These are phyloP conservation scores for Chytridium lagenaria DNA, from an alignment of 371 early-diverging fungal genomes.

Conservation along the genomic window DNA sequence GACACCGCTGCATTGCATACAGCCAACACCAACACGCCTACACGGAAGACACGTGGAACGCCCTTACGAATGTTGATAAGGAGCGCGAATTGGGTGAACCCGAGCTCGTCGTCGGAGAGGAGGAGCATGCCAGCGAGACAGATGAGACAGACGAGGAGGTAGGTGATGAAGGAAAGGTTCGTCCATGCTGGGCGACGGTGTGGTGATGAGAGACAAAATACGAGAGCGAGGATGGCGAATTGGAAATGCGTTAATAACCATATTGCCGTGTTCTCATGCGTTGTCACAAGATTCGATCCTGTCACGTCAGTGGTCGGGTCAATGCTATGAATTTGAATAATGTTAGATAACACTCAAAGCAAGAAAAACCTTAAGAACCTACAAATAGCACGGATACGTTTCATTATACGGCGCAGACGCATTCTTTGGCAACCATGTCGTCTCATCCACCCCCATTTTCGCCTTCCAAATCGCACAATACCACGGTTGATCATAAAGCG, in stretches of 20 bases:
- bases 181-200: slow-evolving; percentile 51
- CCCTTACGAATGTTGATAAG: slow-evolving; percentile 31
- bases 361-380: slow-evolving; percentile 22
- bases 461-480: slow-evolving; percentile 43
- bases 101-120: slow-evolving; percentile 9
- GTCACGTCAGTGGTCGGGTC: slow-evolving; percentile 31
- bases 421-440: slow-evolving; percentile 32
- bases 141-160: slow-evolving; percentile 20
- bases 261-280: slow-evolving; percentile 46
- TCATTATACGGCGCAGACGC: slow-evolving; percentile 20
- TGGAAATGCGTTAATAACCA: slow-evolving; percentile 56
- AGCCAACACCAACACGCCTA: slow-evolving; percentile 25
- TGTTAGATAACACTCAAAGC: neutral
- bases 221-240: slow-evolving; percentile 41
- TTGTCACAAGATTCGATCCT: slow-evolving; percentile 25
- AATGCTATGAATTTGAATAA: slow-evolving; percentile 32
- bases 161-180: slow-evolving; percentile 36
- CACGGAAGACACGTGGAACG: slow-evolving; percentile 29
- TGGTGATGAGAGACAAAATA: slow-evolving; percentile 30
- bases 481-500: slow-evolving; percentile 34
- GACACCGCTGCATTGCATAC: slow-evolving; percentile 17
- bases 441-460: slow-evolving; percentile 22
- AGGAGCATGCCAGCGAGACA: slow-evolving; percentile 31
- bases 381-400: slow-evolving; percentile 49
- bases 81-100: slow-evolving; percentile 20